Base-by-base conservation (phyloP, 108 stramenopile species). In the Bacterosira constricta region DNA sequence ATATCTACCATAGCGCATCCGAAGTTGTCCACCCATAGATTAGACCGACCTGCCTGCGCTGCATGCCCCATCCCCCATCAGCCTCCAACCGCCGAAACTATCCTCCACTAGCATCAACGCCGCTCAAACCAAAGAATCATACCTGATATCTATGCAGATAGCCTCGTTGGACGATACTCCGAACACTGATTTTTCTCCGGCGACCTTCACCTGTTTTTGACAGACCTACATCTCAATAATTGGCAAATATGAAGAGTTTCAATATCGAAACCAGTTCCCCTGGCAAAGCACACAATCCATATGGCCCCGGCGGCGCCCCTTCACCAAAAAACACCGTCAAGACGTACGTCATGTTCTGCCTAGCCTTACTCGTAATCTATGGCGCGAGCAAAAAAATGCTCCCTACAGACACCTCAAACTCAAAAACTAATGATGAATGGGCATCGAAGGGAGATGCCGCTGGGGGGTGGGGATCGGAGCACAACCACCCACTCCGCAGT, bases 381-480 rank as follows among this genome's bases (percentile, higher is more conserved):
- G 60, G 66, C 41, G 21, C 55, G 3, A n/a, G 31, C 9, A 67
- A 62, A 32, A 55, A 46, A 42, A 18, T 62, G 6, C 18, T 42
- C 32, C 58, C 65, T 7, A 44, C 36, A 13, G 20, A n/a, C 26
- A 38, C 53, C n/a, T 17, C 26, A 11, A 50, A 30, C 31, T 35
- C 53, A 17, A 32, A 12, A 11, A 17, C 31, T 23, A 32, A 54
- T 42, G 62, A 72, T 32, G 13, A 20, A 15, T 66, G 27, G 47
- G 38, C 56, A 25, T 42, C 38, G 26, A 67, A 47, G 47, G 58
- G 63, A 11, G 73, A 75, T 44, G 73, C 57, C 35, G 32, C 73
- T 25, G 73, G 73, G n/a, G 73, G 73, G 13, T 75, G 73, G 73
- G 73, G 58, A 2, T 12, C 25, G 35, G 61, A 53, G 31, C 71